Percentiles rank a stretch among this genome's conserved stretches.
phyloP scores from a whole-genome alignment of 2,329 filamentous ascomycete genomes.

The Ustulina deusta region DNA sequence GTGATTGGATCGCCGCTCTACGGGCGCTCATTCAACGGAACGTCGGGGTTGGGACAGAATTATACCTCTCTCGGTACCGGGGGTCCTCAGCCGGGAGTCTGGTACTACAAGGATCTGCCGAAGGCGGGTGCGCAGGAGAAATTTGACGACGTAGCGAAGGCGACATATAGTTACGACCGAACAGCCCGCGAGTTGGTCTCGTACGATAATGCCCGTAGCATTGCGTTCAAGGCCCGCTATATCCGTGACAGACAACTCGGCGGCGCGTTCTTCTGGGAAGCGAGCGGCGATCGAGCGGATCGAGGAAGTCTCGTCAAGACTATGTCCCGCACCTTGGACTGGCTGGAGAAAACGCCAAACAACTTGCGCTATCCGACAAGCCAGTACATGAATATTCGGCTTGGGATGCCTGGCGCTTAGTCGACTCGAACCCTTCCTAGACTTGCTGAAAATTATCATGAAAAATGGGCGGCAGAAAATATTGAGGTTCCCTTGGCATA shows the following conservation, averaged over 20 bases:
- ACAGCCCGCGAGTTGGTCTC: slow-evolving; percentile 71
- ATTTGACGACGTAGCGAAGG: slow-evolving; percentile 68
- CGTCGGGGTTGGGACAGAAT: slow-evolving; percentile 72
- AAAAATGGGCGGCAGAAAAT: slow-evolving; percentile 11
- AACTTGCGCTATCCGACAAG: slow-evolving; percentile 67
- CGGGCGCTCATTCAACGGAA: slow-evolving; percentile 78
- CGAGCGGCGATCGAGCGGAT: slow-evolving; percentile 71
- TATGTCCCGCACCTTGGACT: slow-evolving; percentile 60
- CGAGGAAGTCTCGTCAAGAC: slow-evolving; percentile 69
- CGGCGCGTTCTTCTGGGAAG: slow-evolving; percentile 89
- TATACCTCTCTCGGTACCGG: slow-evolving; percentile 74
- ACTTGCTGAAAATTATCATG: slow-evolving; percentile 10
- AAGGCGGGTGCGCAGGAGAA: slow-evolving; percentile 66
- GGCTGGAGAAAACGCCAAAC: slow-evolving; percentile 64
- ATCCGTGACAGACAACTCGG: slow-evolving; percentile 71
- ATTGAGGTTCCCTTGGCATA: not conserved
- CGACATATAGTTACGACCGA: slow-evolving; percentile 78
- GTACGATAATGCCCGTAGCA: slow-evolving; percentile 73
- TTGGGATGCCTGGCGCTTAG: slow-evolving; percentile 49
- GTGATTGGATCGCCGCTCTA: slow-evolving; percentile 83
- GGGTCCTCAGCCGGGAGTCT: slow-evolving; percentile 64
- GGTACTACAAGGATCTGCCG: slow-evolving; percentile 78
- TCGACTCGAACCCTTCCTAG: not conserved
- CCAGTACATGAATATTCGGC: slow-evolving; percentile 68
- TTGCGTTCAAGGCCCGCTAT: slow-evolving; percentile 72